Evolutionary conservation across 371 early-diverging fungal genomes (phyloP).

Genomic region (Apophysomyces ossiformis): DNA sequence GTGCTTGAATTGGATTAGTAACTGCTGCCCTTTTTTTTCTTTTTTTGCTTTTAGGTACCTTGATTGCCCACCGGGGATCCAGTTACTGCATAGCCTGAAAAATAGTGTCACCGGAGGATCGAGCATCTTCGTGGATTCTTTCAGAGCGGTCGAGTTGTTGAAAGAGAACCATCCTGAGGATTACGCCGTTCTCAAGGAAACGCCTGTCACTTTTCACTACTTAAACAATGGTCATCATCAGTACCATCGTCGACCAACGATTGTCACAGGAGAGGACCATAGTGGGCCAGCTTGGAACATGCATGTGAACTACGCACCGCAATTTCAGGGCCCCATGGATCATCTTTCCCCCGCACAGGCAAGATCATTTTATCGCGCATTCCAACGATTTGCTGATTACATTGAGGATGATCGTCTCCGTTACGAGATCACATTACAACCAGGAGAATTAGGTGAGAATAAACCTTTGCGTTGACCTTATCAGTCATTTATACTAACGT

Average conservation of each 20-base stretch:
- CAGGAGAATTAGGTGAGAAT: conserved; percentile 63
- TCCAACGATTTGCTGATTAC: conserved; percentile 66
- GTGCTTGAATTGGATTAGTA: background rate
- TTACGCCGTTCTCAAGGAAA: conserved; percentile 58
- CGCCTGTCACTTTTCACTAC: conserved; percentile 86
- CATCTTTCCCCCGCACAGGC: conserved; percentile 48
- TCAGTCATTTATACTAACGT: background rate
- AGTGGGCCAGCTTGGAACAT: conserved; percentile 49
- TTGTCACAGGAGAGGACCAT: conserved; percentile 53
- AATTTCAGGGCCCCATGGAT: conserved; percentile 88
- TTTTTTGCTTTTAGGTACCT: conserved; percentile 32
- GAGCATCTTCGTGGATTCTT: conserved; percentile 82
- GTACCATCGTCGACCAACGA: conserved; percentile 75
- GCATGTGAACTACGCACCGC: conserved; percentile 85
- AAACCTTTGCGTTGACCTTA: background rate
- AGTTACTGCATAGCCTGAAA: conserved; percentile 80
- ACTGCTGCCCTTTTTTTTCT: background rate
- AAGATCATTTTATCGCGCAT: conserved; percentile 72
- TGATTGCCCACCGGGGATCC: conserved; percentile 88
- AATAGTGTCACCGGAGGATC: conserved; percentile 83
- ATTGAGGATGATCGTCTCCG: conserved; percentile 63
- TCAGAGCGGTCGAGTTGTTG: conserved; percentile 68
- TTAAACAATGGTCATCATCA: conserved; percentile 78
- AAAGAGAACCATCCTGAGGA: conserved; percentile 61
- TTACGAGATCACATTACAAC: conserved; percentile 69